Evolutionary conservation across 2,329 filamentous ascomycete species (phyloP), one percentile per base, ranked within the genome.

Genomic region (Aureobasidium sp.): DNA sequence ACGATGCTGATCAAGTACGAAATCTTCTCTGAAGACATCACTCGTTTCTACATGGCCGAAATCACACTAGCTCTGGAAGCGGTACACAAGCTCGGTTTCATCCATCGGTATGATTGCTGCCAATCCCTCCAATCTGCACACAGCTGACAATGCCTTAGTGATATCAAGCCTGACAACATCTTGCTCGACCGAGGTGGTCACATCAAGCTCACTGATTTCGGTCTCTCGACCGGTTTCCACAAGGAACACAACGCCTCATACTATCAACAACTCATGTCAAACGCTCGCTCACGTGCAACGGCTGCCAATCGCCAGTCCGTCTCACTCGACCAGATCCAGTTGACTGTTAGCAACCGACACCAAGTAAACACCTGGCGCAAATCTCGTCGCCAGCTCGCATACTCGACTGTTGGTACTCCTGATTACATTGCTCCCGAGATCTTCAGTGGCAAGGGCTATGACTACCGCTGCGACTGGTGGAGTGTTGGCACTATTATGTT

Each of bases 1-100:
- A 99, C 94, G 3, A 99, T 99, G 94, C 82, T 99, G 68, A 99
- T 99, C 80, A 99, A 97, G 82, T 99, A 99, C 72, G 94, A 99
- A 75, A 97, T 99, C 74, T 99, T 99, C 76, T 96, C 91, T 0
- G 93, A 97, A 75, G 94, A 99, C 68, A 97, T 99, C 68, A 99
- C 94, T 34, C 87, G 94, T 20, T 99, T 99, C 77, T 99, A 99
- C 77, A 99, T 99, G 85, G 94, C 94, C 27, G 93, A 99, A 76
- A 93, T 97, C 70, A 90, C 96, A 27, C 83, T 97, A 72, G 94
- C 94, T n/a, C 97, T 99, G 68, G 94, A 99, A 73, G 94, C 94
- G 15, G 94, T 99, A 46, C 94, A 99, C 77, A 96, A 96, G 75
- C 84, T 97, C 67, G 94, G 94, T 65, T 99, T 97, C 78, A 96